Evolutionary conservation across 768 basidiomycete genomes (phyloP), one percentile per base, ranked within the genome.

Genomic region (Lyophyllum shimeji): DNA sequence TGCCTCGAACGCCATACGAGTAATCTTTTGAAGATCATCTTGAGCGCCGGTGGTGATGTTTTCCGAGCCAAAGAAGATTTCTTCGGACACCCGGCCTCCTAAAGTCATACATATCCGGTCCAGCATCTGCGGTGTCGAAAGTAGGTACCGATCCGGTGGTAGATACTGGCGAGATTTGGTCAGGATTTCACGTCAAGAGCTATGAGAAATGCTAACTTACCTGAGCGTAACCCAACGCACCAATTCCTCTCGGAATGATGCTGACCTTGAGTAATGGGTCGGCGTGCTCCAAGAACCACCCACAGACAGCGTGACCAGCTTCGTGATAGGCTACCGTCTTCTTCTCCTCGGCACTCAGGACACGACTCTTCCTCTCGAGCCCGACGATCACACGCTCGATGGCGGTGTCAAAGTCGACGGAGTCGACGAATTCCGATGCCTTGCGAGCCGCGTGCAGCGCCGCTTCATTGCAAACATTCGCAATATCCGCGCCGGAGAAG

Each of bases 51-150:
- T 95, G 1, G 97, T 99, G 70, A 99, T 95, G 63, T 93, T 92
- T 65, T 88, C 89, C 5, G 68, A 57, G 18, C 93, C 93, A 67
- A 99, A 99, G 78, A 98, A 97, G 56, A 99, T 95, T 72, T 99
- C 97, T 73, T 99, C 97, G 0, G 95, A 90, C 7, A 98, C 96
- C 50, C 97, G 90, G 11, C 97, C 97, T 55, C 97, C 97, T 21
- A 99, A 82, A 0, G 97, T 98, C 93, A 98, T 98, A 72, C 94
- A 95, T 76, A 99, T 98, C 52, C 94, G 83, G 70, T 99, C 96
- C 25, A 82, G 68, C 82, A 99, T 89, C 71, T 98, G 95, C 45
- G 95, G 93, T 0, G 93, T 95, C 7, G 95, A 93, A 58, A 96
- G 85, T 20, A 99, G 85, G 77, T 96, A 98, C 44, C 93, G 90